Base-by-base conservation (phyloP, 2,329 filamentous ascomycete genomes). In the Colletotrichum sp. region DNA sequence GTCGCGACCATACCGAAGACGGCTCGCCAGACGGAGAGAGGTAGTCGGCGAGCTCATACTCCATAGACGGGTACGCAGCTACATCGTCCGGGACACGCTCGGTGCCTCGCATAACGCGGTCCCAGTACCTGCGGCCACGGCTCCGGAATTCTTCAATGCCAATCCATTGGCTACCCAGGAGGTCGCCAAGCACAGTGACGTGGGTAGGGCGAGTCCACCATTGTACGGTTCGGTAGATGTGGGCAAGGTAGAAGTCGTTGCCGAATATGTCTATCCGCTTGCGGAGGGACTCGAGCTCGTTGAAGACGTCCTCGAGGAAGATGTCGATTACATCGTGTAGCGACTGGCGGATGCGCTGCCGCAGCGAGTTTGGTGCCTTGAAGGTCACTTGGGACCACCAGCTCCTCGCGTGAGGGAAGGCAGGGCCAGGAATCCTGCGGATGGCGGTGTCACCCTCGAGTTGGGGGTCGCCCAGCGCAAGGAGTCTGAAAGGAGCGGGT, bases 81-180 rank as follows among this genome's bases (percentile, higher is more conserved):
- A 91, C 76, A 1, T 91, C 87, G 79, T 92, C 88, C 8, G 90
- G 87, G 21, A 98, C 91, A 57, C 91, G 90, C 81, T 92, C 87
- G 49, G 90, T 91, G 8, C 92, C 92, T n/a, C 85, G 88, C 83
- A 98, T 96, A 3, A 97, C 93, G 8, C 93, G 89, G 75, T 92
- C 89, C 96, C 96, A 98, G 86, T 93, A 98, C 52, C 96, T 88
- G 79, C 87, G 85, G 18, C 92, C 93, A 52, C 97, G 91, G 76
- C 88, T 88, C 76, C 92, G 90, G 82, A 99, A 99, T 85, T 99
- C 97, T 34, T 90, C 90, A 82, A 98, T 93, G 67, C 90, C 91
- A 77, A 99, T 94, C 97, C 97, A 99, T 84, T 99, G 97, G 81
- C 96, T 98, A 12, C 97, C 97, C 12, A 99, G 87, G 75, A 99